These are phyloP conservation scores for Cryphonectria nitschkei DNA, from an alignment of 2,329 filamentous ascomycete genomes.

Conservation along the genomic window DNA sequence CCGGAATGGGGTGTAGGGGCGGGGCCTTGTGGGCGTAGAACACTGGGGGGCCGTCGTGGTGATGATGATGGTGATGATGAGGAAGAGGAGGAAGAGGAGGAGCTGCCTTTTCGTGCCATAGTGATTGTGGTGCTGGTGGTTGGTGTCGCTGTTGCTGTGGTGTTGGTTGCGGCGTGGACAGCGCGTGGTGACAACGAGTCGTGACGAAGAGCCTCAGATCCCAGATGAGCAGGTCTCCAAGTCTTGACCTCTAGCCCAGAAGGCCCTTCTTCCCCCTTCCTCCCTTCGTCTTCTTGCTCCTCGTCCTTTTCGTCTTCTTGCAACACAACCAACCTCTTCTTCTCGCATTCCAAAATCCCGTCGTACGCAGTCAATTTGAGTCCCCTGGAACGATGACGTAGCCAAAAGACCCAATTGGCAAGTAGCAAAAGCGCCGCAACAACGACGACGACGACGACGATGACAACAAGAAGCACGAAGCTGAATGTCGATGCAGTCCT, in stretches of 20 bases:
- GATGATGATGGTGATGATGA: neutral
- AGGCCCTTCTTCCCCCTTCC: neutral
- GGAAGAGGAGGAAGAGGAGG: neutral
- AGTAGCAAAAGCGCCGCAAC: neutral
- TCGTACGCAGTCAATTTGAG: neutral
- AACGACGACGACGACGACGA: neutral
- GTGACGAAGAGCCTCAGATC: neutral
- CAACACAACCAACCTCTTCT: neutral
- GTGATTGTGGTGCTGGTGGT: neutral
- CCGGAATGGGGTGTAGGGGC: slow-evolving; percentile 18
- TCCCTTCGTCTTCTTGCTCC: too few relatives aligned
- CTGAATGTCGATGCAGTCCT: neutral
- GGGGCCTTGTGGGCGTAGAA: slow-evolving; percentile 19
- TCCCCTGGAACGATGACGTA: neutral
- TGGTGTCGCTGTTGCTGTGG: neutral
- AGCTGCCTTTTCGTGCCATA: slow-evolving; percentile 16
- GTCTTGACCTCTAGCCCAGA: neutral
- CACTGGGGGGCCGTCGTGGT: slow-evolving; percentile 5
- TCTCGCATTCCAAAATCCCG: neutral
- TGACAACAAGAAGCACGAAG: neutral
- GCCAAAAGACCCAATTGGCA: neutral
- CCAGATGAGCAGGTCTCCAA: neutral
- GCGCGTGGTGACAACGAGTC: neutral
- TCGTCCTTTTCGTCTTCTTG: neutral
- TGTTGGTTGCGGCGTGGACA: neutral